Percentiles rank a stretch among this genome's conserved stretches.
Conservation (phyloP, 169 alveolate species). For the Plasmodium inui region DNA sequence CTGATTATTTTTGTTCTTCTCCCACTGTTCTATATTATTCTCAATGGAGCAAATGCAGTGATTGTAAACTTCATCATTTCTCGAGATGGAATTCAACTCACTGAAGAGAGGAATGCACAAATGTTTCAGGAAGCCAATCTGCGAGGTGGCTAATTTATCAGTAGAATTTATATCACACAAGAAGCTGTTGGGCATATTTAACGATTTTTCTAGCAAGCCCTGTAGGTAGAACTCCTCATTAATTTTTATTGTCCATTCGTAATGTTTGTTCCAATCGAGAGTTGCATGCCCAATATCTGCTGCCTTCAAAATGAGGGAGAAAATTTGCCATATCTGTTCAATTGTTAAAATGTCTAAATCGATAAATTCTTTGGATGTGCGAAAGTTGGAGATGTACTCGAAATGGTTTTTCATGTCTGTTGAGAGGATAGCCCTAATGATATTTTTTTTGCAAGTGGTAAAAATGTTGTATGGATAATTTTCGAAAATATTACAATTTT, state of each 20-base stretch:
- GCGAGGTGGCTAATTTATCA: slow-evolving; percentile 79
- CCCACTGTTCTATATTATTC: slow-evolving; percentile 70
- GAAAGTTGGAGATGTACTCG: slow-evolving; percentile 89
- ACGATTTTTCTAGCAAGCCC: slow-evolving; percentile 86
- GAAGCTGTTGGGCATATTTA: slow-evolving; percentile 78
- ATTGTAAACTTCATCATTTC: slow-evolving; percentile 40
- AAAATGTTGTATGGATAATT: slow-evolving; percentile 62
- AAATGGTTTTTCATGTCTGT: slow-evolving; percentile 95
- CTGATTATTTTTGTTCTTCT: slow-evolving; percentile 17
- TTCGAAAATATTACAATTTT: slow-evolving; percentile 74
- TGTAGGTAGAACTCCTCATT: slow-evolving; percentile 94
- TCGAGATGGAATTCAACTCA: slow-evolving; percentile 37
- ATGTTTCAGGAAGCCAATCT: slow-evolving; percentile 80
- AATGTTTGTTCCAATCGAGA: slow-evolving; percentile 90
- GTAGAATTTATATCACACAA: slow-evolving; percentile 80
- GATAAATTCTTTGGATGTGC: slow-evolving; percentile 77
- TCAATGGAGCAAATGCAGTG: slow-evolving; percentile 56
- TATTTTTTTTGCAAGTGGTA: slow-evolving; percentile 84
- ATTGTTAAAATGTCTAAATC: slow-evolving; percentile 77
- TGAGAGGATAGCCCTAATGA: slow-evolving; percentile 92
- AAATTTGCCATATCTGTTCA: slow-evolving; percentile 88
- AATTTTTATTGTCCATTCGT: slow-evolving; percentile 91
- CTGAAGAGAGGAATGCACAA: slow-evolving; percentile 54
- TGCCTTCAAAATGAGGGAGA: slow-evolving; percentile 89
- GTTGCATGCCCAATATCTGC: slow-evolving; percentile 95